Base-by-base conservation (phyloP, 176 grass and related monocot genomes). In the Aegilops longissima region DNA sequence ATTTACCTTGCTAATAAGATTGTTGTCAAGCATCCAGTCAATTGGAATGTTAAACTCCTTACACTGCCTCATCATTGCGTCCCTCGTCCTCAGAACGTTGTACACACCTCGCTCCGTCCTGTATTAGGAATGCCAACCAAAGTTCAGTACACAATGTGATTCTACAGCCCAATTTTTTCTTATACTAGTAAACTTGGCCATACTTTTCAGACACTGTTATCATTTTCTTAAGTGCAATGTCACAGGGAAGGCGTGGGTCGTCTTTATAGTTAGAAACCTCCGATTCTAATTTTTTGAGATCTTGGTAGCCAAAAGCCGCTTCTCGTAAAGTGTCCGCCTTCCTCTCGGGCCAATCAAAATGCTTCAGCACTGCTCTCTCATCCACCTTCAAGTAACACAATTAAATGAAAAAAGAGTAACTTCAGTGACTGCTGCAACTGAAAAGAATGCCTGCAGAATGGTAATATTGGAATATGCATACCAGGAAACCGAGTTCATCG, bases 271-370 rank as follows among this genome's bases (percentile, higher is more conserved):
- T 94, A 24, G 92, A 92, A 84, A 99, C 94, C 84, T 99, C 94
- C 1, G 74, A 83, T 72, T 96, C 97, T 84, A 99, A 70, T 83
- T 96, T 99, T 86, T 99, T 99, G 62, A 99, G 68, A 83, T 99
- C 97, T 33, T 91, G 93, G 35, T 96, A 99, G 59, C 90, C 97
- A 78, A 99, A 99, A 56, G 97, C 97, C n/a, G 97, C 97, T 83
- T 99, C 97, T 80, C 97, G 81, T 34, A 99, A 85, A 33, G 89
- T 93, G 63, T 99, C 97, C 2, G 97, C 94, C 88, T 99, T 99
- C 83, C 89, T 99, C 86, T 99, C 97, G 12, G 97, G 97, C 97
- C 97, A 99, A 70, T 96, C 94, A 78, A 99, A 99, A 88, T 99
- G 97, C 83, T 99, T 99, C 76, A 99, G 82, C 18, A 99, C 97